Evolutionary conservation across 2,329 filamentous ascomycete genomes (phyloP), one percentile per base, ranked within the genome.

Genomic region (Talaromyces amestolkiae): DNA sequence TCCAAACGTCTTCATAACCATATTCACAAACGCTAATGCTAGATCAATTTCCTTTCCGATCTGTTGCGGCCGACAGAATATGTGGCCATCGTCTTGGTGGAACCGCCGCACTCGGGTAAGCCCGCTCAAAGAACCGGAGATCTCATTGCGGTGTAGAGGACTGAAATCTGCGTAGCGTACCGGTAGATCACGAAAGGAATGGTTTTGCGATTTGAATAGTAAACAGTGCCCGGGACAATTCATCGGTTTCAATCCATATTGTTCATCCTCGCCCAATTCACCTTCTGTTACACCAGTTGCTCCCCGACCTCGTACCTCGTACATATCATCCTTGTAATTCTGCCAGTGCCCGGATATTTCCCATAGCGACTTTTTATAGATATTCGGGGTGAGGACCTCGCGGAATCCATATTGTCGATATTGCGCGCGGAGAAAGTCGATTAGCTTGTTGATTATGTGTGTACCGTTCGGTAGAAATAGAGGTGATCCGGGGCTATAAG

Each of bases 241-340:
- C 92, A 96, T 96, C 15, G 92, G 92, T 77, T 96, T 96, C 70
- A 96, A 80, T 19, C 91, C 91, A 77, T 91, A 96, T 68, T 91
- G 89, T 69, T 89, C 87, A 68, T 90, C 87, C 67, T 88, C 86
- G 22, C 81, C 83, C 8, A 76, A 68, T 67, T 86, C 82, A 2
- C 76, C 76, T 6, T 78, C 78, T 39, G 68, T 79, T 54, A 80
- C 73, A 3, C 80, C 80, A 24, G 74, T 79, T 39, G 80, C 78
- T n/a, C 81, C 82, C 17, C 84, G 81, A 1, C 83, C 83, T 24
- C 80, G 75, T 56, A 96, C 92, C 63, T 90, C 89, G 77, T 93
- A 96, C 93, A 96, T 96, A 73, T 96, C 92, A 72, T 96, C 89
- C 66, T 91, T 89, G 79, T 96, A 96, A 76, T 96, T 96, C 64